A percentile compares a stretch with the other conserved stretches of the same genome.
Evolutionary conservation across 2,329 filamentous ascomycete species (phyloP).

Genomic region (Trichophyton schoenleinii): DNA sequence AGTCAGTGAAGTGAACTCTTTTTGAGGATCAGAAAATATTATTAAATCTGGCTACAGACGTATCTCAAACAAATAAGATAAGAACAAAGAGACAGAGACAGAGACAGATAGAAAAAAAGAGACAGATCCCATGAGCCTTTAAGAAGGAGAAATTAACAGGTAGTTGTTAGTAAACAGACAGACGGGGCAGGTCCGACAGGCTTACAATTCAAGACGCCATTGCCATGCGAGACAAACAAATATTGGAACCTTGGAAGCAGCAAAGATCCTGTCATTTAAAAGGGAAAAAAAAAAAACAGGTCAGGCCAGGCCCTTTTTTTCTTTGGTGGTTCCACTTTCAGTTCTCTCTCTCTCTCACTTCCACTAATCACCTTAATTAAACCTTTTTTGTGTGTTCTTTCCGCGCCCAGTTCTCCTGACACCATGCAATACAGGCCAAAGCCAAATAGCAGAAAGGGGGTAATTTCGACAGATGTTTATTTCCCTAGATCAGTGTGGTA

Average conservation of each 20-base stretch:
- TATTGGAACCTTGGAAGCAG: background rate
- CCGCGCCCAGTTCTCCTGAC: background rate
- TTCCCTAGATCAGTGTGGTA: background rate
- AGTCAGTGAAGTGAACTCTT: background rate
- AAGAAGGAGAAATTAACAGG: background rate
- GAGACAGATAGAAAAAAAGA: too few species aligned
- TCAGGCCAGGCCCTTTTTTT: background rate
- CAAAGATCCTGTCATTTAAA: background rate
- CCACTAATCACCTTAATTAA: background rate
- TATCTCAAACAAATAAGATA: background rate
- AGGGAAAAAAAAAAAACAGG: too few species aligned
- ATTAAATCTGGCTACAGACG: background rate
- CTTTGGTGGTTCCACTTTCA: background rate
- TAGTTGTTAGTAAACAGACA: background rate
- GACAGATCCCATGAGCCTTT: background rate
- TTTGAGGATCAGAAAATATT: background rate
- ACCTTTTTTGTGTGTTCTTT: background rate
- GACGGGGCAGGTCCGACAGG: background rate
- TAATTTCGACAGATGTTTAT: background rate
- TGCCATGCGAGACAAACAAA: background rate
- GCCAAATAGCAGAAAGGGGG: background rate
- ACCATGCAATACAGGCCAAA: conserved; percentile 1
- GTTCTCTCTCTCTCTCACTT: background rate
- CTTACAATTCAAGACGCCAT: background rate
- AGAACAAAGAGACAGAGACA: background rate